These are phyloP conservation scores for Musa itinerans DNA, from an alignment of 176 grass and related monocot genomes.

Conservation along the genomic window DNA sequence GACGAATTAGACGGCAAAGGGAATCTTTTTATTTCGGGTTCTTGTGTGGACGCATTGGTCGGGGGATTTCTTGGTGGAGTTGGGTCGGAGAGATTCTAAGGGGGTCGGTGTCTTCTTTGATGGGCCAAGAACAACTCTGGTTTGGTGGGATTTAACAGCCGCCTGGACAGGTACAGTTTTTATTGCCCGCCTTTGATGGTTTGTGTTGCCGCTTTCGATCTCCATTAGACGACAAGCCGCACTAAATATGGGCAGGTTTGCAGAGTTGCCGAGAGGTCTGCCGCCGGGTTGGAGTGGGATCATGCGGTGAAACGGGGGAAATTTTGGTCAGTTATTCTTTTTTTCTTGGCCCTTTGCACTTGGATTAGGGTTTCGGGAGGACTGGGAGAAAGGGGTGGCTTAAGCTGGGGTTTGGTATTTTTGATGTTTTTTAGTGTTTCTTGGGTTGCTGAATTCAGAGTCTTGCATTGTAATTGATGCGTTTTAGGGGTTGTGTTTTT, in stretches of 20 bases:
- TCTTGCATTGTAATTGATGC: neutral
- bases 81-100: neutral
- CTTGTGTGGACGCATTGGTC: neutral
- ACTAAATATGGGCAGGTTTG: slow-evolving; percentile 5
- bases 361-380: neutral
- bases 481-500: neutral
- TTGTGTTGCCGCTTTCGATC: neutral
- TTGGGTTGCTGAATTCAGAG: neutral
- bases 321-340: neutral
- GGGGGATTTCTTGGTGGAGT: neutral
- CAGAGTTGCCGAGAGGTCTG: neutral
- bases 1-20: neutral
- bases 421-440: neutral
- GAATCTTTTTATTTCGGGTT: neutral
- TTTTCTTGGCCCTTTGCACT: neutral
- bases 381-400: neutral
- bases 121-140: slow-evolving; percentile 11
- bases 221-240: neutral
- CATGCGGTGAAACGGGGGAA: neutral
- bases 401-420: neutral
- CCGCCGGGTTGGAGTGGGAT: too few species aligned
- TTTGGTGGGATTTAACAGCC: slow-evolving; percentile 27
- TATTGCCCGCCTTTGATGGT: slow-evolving; percentile 8
- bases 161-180: slow-evolving; percentile 23
- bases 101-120: slow-evolving; percentile 6